Base-by-base conservation (phyloP, 106 monocot species). In the Chionographis japonica region DNA sequence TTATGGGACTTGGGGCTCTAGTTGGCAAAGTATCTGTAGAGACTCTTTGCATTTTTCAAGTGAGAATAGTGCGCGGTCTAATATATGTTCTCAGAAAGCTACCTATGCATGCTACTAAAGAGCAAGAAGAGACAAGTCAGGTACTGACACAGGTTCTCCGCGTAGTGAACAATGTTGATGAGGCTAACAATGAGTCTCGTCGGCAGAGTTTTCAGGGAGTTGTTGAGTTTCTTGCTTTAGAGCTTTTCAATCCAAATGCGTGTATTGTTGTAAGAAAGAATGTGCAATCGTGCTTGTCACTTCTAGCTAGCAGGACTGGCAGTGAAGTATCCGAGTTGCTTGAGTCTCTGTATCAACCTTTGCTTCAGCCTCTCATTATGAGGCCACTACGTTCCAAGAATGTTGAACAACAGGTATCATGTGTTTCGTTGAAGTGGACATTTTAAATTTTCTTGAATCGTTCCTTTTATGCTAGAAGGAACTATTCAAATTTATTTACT, bases 261-360 rank as follows among this genome's bases (percentile, higher is more conserved):
- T 88, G 93, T 68, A 83, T 88, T 58, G 73, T 80, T 71, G 98
- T 98, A 18, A 89, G 98, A 56, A 98, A 83, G 69, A 88, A 84
- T 61, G 98, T 98, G 27, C 98, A 93, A 61, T 90, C 93, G 20
- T 98, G 89, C 66, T 79, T 98, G 70, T 69, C 87, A 46, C 87
- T 98, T 59, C 82, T 98, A 54, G 98, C 98, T 54, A 98, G 85
- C 70, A 84, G 98, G 72, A 98, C 90, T 40, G 98, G 98, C 41
- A 93, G 98, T 79, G 98, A 98, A 72, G 90, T 98, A 3, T 84
- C 98, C 68, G 98, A 98, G 79, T 80, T 98, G 73, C 93, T 98
- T 72, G 98, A 98, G 42, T 72, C 83, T 71, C 78, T 85, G 20
- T 93, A 93, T 58, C 79, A 69, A n/a, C 93, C 93, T 46, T 66